Conservation (phyloP, 345 rosid genomes). For the Brassica juncea region DNA sequence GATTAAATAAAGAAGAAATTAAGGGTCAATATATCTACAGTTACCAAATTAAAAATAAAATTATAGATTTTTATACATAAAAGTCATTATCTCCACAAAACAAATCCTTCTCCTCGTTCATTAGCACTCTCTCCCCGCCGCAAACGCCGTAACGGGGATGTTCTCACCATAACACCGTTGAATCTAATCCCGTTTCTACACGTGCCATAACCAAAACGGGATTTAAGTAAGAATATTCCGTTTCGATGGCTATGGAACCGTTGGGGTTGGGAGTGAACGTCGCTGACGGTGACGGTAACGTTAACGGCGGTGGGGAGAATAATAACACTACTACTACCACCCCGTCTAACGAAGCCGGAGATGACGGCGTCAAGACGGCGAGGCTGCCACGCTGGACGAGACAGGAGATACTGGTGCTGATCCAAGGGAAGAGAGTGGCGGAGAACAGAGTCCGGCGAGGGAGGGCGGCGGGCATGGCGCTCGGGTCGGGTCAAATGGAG, state of each 20-base stretch:
- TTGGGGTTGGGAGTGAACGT: constrained; percentile 46
- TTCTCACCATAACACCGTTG: constrained; percentile 52
- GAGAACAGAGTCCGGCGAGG: constrained; percentile 87
- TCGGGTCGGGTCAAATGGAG: constrained; percentile 72
- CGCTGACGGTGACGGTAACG: constrained; percentile 47
- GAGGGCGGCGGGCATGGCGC: constrained; percentile 63
- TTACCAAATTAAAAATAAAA: background rate
- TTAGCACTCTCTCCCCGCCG: constrained; percentile 13
- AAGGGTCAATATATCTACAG: constrained; percentile 45
- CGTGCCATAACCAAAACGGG: constrained; percentile 4
- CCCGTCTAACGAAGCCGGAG: constrained; percentile 52
- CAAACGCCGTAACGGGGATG: constrained; percentile 58
- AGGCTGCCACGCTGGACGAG: constrained; percentile 98
- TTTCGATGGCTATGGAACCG: constrained; percentile 57
- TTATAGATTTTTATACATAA: background rate
- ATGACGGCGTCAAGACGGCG: constrained; percentile 64
- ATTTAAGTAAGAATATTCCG: background rate
- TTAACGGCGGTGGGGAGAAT: constrained; percentile 49
- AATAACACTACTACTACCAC: constrained; percentile 3
- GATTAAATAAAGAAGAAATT: constrained; percentile 8
- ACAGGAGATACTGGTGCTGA: constrained; percentile 91
- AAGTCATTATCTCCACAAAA: constrained; percentile 32
- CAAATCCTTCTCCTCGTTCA: constrained; percentile 12
- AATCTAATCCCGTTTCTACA: constrained; percentile 28
- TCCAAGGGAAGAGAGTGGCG: constrained; percentile 91